Evolutionary conservation across 768 basidiomycete genomes (phyloP), one percentile per base, ranked within the genome.

Genomic region (Termitomyces sp.): DNA sequence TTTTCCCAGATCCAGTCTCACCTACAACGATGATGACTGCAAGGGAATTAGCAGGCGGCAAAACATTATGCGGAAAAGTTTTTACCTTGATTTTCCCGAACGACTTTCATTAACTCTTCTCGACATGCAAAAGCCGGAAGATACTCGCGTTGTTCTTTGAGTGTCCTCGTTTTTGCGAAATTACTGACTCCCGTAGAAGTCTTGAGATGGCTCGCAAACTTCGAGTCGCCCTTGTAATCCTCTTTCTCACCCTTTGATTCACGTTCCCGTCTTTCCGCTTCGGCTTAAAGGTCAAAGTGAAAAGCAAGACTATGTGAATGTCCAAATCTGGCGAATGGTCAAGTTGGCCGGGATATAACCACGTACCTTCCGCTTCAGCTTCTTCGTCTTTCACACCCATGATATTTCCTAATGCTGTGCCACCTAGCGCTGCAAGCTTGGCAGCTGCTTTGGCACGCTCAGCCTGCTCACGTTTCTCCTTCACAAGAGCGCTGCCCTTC

Each of bases 1-100:
- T 99, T 74, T 99, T 99, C 6, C 97, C 97, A 0, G 96, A 98
- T 10, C 97, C 97, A n/a, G 97, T 99, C 72, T 99, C 97, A n/a
- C 97, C 97, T 41, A 99, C 91, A 40, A 98, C 93, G 55, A 99
- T 85, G 47, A 91, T 78, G 38, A 98, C 97, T 97, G 12, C 17
- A 61, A 28, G 50, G 15, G 17, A 40, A 47, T 58, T 54, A 61
- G 38, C 59, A 50, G 30, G 21, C 6, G 28, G 21, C 5, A 37
- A 37, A 41, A 12, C 31, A n/a, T 21, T 12, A 23, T 28, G 44
- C 9, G 17, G 30, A 8, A 49, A 63, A 5, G 12, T 19, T 6
- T 71, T 49, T 53, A 88, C 94, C 94, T 84, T 99, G 97, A 66
- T 98, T 96, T 63, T 99, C 97, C 43, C 96, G 79, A 35, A 98